Evolutionary conservation across 2,329 filamentous ascomycete species (phyloP).

Genomic region (Colletotrichum sp.): DNA sequence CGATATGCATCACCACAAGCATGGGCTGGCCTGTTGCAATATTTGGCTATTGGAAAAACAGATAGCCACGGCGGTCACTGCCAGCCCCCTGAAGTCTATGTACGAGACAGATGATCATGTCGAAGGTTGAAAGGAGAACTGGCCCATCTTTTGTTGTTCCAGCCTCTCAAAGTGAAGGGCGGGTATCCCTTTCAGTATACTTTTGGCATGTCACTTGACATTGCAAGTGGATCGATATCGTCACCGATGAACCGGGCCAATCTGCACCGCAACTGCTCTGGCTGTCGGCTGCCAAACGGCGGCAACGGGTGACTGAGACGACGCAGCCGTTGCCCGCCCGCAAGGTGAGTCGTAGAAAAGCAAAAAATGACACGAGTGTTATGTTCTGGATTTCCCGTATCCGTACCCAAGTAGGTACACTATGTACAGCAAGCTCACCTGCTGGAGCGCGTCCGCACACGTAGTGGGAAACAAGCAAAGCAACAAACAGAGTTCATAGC

Average conservation of each 20-base stretch:
- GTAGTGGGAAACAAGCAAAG: not conserved
- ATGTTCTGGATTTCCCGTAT: not conserved
- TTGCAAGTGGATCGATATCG: not conserved
- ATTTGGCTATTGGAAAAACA: not conserved
- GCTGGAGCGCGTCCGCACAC: not conserved
- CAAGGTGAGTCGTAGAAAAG: not conserved
- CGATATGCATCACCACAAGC: not conserved
- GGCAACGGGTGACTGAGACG: not conserved
- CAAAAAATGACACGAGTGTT: slow-evolving; percentile 1
- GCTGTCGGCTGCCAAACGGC: not conserved
- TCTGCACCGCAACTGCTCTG: slow-evolving; percentile 6
- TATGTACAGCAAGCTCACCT: not conserved
- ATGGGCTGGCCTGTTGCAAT: slow-evolving; percentile 12
- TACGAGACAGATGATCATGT: not conserved
- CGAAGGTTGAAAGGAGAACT: not conserved
- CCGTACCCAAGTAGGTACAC: not conserved
- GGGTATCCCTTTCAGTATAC: not conserved
- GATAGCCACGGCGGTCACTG: not conserved
- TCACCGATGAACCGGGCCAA: not conserved
- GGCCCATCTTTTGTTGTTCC: not conserved
- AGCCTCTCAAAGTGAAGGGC: not conserved
- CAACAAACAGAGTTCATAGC: slow-evolving; percentile 19
- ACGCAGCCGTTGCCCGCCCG: not conserved
- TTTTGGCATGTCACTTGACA: not conserved
- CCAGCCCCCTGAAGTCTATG: not conserved